A percentile compares a stretch with the other conserved stretches of the same genome.
phyloP scores from a whole-genome alignment of 225 moss, liverwort and hornwort genomes.

The Asterella californica region DNA sequence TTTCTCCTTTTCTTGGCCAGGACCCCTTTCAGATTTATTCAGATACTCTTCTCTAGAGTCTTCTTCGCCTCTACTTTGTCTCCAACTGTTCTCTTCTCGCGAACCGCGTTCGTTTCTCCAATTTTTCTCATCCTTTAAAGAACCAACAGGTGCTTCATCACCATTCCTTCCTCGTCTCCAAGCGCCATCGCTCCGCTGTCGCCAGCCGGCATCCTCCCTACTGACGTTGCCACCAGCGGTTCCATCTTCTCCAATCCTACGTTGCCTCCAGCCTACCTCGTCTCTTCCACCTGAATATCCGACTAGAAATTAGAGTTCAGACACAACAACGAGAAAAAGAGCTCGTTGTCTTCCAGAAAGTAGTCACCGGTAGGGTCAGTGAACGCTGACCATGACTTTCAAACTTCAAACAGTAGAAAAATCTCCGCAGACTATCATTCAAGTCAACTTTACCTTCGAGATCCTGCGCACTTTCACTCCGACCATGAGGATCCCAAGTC shows the following conservation, averaged over 20 bases:
- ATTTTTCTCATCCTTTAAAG: constrained; percentile 59
- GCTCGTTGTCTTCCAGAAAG: not conserved
- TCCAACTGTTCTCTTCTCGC: constrained; percentile 63
- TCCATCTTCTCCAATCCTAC: constrained; percentile 63
- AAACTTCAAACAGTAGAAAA: not conserved
- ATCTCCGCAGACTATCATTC: not conserved
- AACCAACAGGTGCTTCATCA: constrained; percentile 45
- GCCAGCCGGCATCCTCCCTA: constrained; percentile 75
- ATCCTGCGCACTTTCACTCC: constrained; percentile 41
- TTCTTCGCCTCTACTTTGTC: constrained; percentile 42
- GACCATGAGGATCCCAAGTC: constrained; percentile 46
- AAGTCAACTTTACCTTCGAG: constrained; percentile 45
- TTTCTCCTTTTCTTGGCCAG: constrained; percentile 33
- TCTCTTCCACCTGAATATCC: constrained; percentile 57
- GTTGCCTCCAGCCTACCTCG: constrained; percentile 73
- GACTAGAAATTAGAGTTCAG: not conserved
- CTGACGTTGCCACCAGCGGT: constrained; percentile 30
- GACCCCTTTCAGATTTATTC: constrained; percentile 27
- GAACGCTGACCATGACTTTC: not conserved
- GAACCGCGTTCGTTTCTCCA: constrained; percentile 58
- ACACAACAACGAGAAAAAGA: not conserved
- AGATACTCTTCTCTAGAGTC: constrained; percentile 33
- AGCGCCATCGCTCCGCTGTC: constrained; percentile 85
- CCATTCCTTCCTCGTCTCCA: constrained; percentile 72
- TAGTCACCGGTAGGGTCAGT: not conserved